A percentile compares a stretch with the other conserved stretches of the same genome.
Evolutionary conservation across 2,329 filamentous ascomycete species (phyloP).

Genomic region (Aureobasidium mangrovei): DNA sequence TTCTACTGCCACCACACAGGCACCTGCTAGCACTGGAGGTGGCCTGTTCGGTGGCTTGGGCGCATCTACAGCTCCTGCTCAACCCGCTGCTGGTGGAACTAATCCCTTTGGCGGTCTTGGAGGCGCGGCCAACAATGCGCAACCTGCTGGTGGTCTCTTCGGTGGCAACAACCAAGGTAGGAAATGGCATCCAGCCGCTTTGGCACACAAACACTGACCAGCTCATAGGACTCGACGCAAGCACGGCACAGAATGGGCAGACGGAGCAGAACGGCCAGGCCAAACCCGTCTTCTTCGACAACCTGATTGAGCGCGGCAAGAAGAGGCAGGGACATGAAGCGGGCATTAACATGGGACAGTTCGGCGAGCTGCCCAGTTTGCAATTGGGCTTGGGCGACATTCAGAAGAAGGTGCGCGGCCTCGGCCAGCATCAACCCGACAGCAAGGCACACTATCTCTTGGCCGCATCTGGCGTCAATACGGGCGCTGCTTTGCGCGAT

Average conservation of each 20-base stretch:
- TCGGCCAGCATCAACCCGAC: slow-evolving; percentile 56
- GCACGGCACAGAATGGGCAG: slow-evolving; percentile 19
- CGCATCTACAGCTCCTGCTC: neutral
- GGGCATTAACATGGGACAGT: slow-evolving; percentile 37
- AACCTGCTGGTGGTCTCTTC: neutral
- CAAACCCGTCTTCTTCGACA: slow-evolving; percentile 56
- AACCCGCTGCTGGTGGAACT: no score
- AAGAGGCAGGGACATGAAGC: slow-evolving; percentile 61
- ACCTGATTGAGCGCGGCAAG: slow-evolving; percentile 53
- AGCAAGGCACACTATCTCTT: slow-evolving; percentile 73
- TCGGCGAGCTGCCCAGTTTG: slow-evolving; percentile 76
- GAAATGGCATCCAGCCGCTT: neutral
- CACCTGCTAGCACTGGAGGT: neutral
- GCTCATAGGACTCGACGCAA: neutral
- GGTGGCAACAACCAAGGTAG: neutral
- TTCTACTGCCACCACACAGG: neutral
- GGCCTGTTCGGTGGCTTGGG: slow-evolving; percentile 2
- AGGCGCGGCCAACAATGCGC: no score
- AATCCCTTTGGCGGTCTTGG: no score
- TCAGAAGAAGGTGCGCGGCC: slow-evolving; percentile 61
- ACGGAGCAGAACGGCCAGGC: slow-evolving; percentile 24
- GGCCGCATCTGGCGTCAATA: slow-evolving; percentile 86
- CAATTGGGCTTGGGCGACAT: slow-evolving; percentile 90
- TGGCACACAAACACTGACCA: neutral
- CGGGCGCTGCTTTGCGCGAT: slow-evolving; percentile 75